A percentile compares a stretch with the other conserved stretches of the same genome.
phyloP scores from a whole-genome alignment of 306 rosid genomes.

The Citrullus mucosospermus region DNA sequence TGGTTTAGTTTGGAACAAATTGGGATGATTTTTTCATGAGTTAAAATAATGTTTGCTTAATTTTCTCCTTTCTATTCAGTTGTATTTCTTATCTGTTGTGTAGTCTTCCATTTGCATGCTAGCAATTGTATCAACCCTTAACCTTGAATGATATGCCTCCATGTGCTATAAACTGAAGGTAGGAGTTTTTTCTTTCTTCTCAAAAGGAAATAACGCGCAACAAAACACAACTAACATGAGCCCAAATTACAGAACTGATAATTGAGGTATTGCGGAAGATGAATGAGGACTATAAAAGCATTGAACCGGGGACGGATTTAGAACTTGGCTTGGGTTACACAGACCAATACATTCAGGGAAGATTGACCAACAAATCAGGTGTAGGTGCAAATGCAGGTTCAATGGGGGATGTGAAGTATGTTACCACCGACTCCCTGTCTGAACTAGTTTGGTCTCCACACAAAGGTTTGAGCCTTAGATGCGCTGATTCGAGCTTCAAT shows the following conservation, averaged over 20 bases:
- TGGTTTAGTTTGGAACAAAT: neutral
- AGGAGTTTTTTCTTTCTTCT: neutral
- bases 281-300: constrained; percentile 34
- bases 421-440: constrained; percentile 46
- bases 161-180: neutral
- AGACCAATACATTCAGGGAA: constrained; percentile 20
- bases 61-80: neutral
- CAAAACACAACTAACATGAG: constrained; percentile 13
- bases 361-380: constrained; percentile 35
- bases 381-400: constrained; percentile 99
- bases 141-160: neutral
- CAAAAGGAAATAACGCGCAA: neutral
- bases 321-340: constrained; percentile 34
- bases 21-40: neutral
- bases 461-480: constrained; percentile 48
- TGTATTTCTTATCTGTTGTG: neutral
- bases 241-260: constrained; percentile 26
- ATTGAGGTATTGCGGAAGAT: constrained; percentile 29
- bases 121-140: neutral
- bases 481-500: constrained; percentile 40
- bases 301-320: constrained; percentile 40
- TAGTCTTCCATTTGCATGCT: neutral
- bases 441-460: constrained; percentile 91
- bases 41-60: neutral
- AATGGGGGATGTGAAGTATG: constrained; percentile 29